phyloP scores from a whole-genome alignment of 2,329 filamentous ascomycete genomes.

The Neurospora sp. region DNA sequence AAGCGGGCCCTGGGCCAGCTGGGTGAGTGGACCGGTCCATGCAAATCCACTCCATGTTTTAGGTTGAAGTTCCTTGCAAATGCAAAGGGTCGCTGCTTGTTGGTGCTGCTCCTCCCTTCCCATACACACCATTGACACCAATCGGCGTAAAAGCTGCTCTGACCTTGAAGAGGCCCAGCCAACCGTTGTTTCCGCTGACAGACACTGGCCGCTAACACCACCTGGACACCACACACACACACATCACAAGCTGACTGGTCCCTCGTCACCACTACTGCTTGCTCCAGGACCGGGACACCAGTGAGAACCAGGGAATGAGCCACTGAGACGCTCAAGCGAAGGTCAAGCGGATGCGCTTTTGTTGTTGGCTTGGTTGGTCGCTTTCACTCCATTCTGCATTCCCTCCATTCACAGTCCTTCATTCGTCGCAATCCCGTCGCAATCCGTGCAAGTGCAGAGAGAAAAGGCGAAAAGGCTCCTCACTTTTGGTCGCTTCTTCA shows the following conservation, averaged over 20 bases:
- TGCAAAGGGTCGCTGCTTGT: background rate
- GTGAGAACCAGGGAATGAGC: background rate
- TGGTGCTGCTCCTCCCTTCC: background rate
- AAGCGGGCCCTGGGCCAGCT: background rate
- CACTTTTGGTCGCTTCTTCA: slow-evolving; percentile 3
- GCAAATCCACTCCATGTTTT: background rate
- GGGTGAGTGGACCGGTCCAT: background rate
- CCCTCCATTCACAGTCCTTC: background rate
- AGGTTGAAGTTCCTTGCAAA: background rate
- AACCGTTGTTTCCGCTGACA: background rate
- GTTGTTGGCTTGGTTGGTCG: background rate
- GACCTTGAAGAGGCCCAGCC: background rate
- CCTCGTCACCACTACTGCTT: background rate
- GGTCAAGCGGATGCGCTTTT: background rate
- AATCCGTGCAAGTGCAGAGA: background rate
- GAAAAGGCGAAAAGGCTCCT: slow-evolving; percentile 1
- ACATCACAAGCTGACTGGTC: slow-evolving; percentile 8
- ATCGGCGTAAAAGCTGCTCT: background rate
- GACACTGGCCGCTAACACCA: background rate
- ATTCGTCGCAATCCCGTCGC: background rate
- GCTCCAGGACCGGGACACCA: background rate
- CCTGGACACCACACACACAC: slow-evolving; percentile 4
- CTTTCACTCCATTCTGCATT: background rate
- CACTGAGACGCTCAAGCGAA: background rate
- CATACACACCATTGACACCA: background rate